A percentile compares a stretch with the other conserved stretches of the same genome.
phyloP scores from a whole-genome alignment of 352 stramenopile genomes.

The Elongisporangium anandrum region DNA sequence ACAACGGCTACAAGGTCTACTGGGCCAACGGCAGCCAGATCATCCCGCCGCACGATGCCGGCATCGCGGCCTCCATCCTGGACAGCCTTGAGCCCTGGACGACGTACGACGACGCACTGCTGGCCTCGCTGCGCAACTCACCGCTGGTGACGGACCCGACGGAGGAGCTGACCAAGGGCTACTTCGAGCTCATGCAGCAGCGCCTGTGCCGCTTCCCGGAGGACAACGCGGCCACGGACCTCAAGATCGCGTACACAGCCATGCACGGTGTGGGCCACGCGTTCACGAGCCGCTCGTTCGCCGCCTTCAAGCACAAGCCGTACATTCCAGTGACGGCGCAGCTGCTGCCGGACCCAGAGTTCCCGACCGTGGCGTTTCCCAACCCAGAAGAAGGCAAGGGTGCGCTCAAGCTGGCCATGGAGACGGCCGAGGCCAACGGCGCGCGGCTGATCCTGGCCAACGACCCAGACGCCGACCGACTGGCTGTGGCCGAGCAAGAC shows the following conservation, averaged over 20 bases:
- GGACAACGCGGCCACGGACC: conserved; percentile 46
- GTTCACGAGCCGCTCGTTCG: conserved; percentile 91
- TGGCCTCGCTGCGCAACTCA: conserved; percentile 24
- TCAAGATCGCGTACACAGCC: conserved; percentile 94
- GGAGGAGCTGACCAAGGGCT: conserved; percentile 58
- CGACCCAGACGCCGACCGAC: conserved; percentile 97
- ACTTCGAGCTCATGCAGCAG: conserved; percentile 56
- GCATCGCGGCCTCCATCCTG: conserved; percentile 90
- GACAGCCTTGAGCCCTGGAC: conserved; percentile 89
- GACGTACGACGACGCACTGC: conserved; percentile 46
- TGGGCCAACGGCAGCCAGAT: conserved; percentile 96
- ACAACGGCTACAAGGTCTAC: conserved; percentile 99
- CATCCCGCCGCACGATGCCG: conserved; percentile 93
- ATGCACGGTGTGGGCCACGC: conserved; percentile 97
- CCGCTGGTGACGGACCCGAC: conserved; percentile 65
- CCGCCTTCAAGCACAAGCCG: conserved; percentile 79
- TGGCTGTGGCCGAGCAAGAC: conserved; percentile 93
- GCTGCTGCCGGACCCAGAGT: conserved; percentile 91
- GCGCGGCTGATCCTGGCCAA: conserved; percentile 94
- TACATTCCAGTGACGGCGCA: conserved; percentile 89
- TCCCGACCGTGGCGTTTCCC: conserved; percentile 96
- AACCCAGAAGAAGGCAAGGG: conserved; percentile 98
- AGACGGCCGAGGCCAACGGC: conserved; percentile 70
- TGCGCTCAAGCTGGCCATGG: conserved; percentile 93
- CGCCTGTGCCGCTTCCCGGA: conserved; percentile 61